Conservation (phyloP, 768 basidiomycete genomes). For the Exidia glandulosa region DNA sequence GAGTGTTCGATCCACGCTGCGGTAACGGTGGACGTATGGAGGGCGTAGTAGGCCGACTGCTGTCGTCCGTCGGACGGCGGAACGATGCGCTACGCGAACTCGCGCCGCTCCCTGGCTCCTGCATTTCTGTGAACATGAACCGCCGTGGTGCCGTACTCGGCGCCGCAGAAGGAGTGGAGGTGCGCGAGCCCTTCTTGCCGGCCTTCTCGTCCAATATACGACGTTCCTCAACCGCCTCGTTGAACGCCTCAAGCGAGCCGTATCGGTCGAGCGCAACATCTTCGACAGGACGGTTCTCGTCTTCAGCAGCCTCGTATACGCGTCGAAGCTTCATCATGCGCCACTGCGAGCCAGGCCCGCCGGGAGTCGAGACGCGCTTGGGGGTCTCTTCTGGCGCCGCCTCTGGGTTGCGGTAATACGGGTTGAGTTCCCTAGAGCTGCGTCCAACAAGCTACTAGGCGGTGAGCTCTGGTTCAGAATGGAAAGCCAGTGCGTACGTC, state of each 20-base stretch:
- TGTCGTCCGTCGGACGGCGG: slow-evolving; percentile 61
- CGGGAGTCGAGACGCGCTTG: slow-evolving; percentile 50
- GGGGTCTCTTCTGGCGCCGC: slow-evolving; percentile 30
- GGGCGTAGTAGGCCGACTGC: slow-evolving; percentile 53
- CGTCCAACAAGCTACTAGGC: slow-evolving; percentile 5
- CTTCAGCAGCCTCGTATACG: slow-evolving; percentile 82
- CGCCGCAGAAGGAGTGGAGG: slow-evolving; percentile 22
- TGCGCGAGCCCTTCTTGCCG: slow-evolving; percentile 34
- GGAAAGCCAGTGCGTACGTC: slow-evolving; percentile 34
- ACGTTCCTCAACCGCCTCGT: slow-evolving; percentile 82
- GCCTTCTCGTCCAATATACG: slow-evolving; percentile 77
- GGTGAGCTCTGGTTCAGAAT: neutral
- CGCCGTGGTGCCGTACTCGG: slow-evolving; percentile 22
- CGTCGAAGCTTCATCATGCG: slow-evolving; percentile 93
- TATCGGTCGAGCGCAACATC: slow-evolving; percentile 85
- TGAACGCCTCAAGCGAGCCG: slow-evolving; percentile 72
- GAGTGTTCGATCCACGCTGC: slow-evolving; percentile 1
- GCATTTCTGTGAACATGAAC: slow-evolving; percentile 54
- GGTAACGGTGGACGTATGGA: slow-evolving; percentile 18
- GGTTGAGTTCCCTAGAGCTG: slow-evolving; percentile 53
- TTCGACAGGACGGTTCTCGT: slow-evolving; percentile 61
- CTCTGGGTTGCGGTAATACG: slow-evolving; percentile 37
- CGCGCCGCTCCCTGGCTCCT: slow-evolving; percentile 34
- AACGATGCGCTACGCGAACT: slow-evolving; percentile 84
- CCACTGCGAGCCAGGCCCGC: slow-evolving; percentile 91